Evolutionary conservation across 2,329 filamentous ascomycete genomes (phyloP).

Genomic region (Thelonectria rubi): DNA sequence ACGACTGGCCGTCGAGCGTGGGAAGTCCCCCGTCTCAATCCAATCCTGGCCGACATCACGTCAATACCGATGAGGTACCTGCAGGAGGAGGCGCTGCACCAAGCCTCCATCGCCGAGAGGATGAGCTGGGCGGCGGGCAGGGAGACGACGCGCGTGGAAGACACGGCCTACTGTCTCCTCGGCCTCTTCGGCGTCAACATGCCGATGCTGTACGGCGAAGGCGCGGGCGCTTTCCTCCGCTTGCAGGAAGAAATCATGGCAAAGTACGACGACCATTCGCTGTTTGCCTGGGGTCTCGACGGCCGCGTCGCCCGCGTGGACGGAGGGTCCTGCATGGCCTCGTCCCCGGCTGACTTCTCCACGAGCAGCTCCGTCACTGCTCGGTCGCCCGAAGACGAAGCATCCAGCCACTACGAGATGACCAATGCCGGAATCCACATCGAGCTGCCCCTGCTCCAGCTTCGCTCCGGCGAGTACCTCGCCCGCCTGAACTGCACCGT

Average conservation of each 20-base stretch:
- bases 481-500: constrained; percentile 5
- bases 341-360: neutral
- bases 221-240: constrained; percentile 10
- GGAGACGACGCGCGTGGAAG: constrained; percentile 7
- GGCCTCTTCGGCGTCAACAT: constrained; percentile 21
- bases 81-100: neutral
- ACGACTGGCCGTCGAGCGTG: neutral
- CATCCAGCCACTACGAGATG: constrained; percentile 2
- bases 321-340: neutral
- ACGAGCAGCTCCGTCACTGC: neutral
- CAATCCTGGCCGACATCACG: neutral
- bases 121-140: constrained; percentile 21
- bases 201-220: constrained; percentile 21
- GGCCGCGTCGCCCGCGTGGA: neutral
- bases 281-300: constrained; percentile 2
- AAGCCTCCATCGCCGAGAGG: neutral
- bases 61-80: neutral
- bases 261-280: constrained; percentile 3
- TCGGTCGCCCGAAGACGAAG: neutral
- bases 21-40: neutral
- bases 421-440: constrained; percentile 4
- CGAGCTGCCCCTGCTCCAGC: neutral
- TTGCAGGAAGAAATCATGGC: constrained; percentile 17
- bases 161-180: constrained; percentile 19
- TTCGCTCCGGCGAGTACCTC: neutral